A percentile compares a stretch with the other conserved stretches of the same genome.
These are phyloP conservation scores for Eucalyptus polybractea DNA, from an alignment of 345 rosid genomes.

Conservation along the genomic window DNA sequence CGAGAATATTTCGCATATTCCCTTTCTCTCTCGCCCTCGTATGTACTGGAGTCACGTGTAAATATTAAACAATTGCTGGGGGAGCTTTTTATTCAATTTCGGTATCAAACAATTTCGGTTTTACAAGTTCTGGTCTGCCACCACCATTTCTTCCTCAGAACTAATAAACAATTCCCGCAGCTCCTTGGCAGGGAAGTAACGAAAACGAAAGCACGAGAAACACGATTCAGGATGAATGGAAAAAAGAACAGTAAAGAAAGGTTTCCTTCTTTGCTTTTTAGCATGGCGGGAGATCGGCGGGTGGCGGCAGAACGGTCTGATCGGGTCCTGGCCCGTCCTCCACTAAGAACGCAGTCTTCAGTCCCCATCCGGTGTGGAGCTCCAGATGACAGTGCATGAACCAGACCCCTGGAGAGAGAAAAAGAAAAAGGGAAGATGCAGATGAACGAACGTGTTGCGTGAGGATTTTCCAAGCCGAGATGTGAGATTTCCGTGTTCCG, in stretches of 20 bases:
- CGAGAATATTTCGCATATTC: no score
- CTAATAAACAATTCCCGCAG: not conserved
- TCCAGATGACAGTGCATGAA: constrained; percentile 59
- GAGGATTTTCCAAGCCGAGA: not conserved
- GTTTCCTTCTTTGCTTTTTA: not conserved
- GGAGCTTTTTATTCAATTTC: not conserved
- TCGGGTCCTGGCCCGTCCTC: constrained; percentile 22
- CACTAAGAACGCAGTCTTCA: constrained; percentile 37
- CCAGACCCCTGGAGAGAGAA: constrained; percentile 30
- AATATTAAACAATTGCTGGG: not conserved
- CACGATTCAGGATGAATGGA: no score
- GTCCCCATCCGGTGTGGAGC: constrained; percentile 52
- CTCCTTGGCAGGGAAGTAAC: not conserved
- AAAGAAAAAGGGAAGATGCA: not conserved
- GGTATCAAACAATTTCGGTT: not conserved
- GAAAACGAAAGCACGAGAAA: not conserved
- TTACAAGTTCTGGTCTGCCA: not conserved
- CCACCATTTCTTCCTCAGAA: not conserved
- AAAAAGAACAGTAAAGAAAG: no score
- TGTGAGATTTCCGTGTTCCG: not conserved
- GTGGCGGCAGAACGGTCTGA: constrained; percentile 34
- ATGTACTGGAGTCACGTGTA: not conserved
- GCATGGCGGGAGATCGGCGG: constrained; percentile 40
- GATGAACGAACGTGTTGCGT: not conserved
- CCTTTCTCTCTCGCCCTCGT: not conserved